phyloP scores from a whole-genome alignment of 2,329 filamentous ascomycete genomes.

The Penicillium capsulatum region DNA sequence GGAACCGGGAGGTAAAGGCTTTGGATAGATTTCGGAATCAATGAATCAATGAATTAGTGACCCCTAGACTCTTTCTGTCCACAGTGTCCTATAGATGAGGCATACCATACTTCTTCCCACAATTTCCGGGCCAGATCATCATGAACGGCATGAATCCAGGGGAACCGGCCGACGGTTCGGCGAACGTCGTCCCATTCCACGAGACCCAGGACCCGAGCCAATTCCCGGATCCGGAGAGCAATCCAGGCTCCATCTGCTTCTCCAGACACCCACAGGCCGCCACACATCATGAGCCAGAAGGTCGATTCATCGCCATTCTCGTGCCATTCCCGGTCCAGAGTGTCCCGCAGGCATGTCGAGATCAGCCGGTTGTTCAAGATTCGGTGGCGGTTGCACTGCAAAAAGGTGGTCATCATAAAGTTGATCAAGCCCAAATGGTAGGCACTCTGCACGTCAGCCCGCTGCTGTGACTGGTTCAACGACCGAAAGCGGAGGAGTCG shows the following conservation, averaged over 20 bases:
- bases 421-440: slow-evolving; percentile 1
- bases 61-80: background rate
- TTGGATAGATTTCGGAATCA: too few relatives aligned
- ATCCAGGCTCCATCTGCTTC: background rate
- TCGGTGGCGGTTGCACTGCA: background rate
- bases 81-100: background rate
- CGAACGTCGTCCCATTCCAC: background rate
- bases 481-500: slow-evolving; percentile 7
- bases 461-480: background rate
- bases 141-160: slow-evolving; percentile 3
- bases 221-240: background rate
- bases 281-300: slow-evolving; percentile 1
- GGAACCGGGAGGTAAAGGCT: too few relatives aligned
- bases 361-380: background rate
- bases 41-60: background rate
- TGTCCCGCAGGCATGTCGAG: background rate
- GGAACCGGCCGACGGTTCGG: background rate
- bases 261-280: background rate
- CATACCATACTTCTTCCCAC: background rate
- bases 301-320: background rate
- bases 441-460: background rate
- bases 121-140: background rate
- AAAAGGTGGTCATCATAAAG: background rate
- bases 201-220: background rate
- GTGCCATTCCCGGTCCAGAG: background rate